Base-by-base conservation (phyloP, 768 basidiomycete genomes). In the Neoboletus subvelutipes region DNA sequence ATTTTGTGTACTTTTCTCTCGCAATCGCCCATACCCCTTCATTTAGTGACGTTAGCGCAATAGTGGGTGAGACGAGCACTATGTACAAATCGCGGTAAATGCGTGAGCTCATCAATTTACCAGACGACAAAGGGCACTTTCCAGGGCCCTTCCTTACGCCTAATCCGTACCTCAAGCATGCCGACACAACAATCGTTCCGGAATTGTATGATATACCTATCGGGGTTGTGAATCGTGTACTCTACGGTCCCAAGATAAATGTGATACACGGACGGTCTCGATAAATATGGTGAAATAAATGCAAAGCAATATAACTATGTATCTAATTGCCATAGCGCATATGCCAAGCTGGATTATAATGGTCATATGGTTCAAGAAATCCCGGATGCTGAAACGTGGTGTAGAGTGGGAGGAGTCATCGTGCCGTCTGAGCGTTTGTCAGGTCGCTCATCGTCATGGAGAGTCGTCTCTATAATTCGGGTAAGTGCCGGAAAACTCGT, bases 171-270 rank as follows among this genome's bases (percentile, higher is more conserved):
- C 64, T 81, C 49, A 74, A 69, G 10, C 76, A 83, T 40, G 77
- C 81, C 3, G 69, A 77, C 51, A 66, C 75, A 1, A 71, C 76
- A 57, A 74, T 80, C 28, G 76, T 82, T 17, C 86, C 88, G 4
- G 85, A 86, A 56, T 71, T 89, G 39, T 90, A 90, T 69, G 92
- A 94, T 70, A 83, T 94, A 60, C 92, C 92, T 5, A 84, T 91
- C 50, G 87, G 88, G 13, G 68, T 91, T 43, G 88, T 93, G 31
- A 92, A 92, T 63, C 84, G 86, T 49, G 83, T 90, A 46, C 64
- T 89, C 33, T 92, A 91, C 56, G 65, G 71, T 18, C 70, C 67
- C 33, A 60, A 51, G 52, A 50, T 46, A 52, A 60, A 63, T 46
- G 59, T 59, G 45, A 54, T 59, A 61, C 64, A 45, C 34, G 51